Base-by-base conservation (phyloP, 139 green algal species). In the Desmodesmus armatus region DNA sequence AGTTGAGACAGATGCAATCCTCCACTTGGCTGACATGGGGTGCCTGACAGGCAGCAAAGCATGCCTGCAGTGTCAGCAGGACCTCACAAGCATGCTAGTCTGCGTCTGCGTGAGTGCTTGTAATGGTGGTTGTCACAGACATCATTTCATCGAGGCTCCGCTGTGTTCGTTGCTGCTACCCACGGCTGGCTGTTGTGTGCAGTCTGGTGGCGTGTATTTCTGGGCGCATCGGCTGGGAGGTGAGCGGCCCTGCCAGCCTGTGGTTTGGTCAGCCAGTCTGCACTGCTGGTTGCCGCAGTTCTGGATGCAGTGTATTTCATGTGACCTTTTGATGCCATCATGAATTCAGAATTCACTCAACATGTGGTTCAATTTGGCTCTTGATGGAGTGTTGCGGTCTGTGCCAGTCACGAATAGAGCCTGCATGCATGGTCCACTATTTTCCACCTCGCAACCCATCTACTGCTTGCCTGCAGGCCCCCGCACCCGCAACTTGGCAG, bases 211-310 rank as follows among this genome's bases (percentile, higher is more conserved):
- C 1, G 58, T 81, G 21, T 89, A 86, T 37, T 89, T 70, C 44
- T 91, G 82, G 82, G 86, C 84, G 60, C 85, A 91, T 37, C 55
- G 83, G 53, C 71, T 91, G 5, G 78, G 49, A 84, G 55, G 78
- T 84, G 33, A 63, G 69, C 29, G 27, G 5, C 25, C 0, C 11
- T 67, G 29, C n/a, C n/a, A n/a, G n/a, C n/a, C n/a, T n/a, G n/a
- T n/a, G n/a, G n/a, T n/a, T n/a, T n/a, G n/a, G n/a, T n/a, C n/a
- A n/a, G n/a, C n/a, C n/a, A n/a, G n/a, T 15, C 23, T 39, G 60
- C 2, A 7, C 60, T 37, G 25, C 31, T 62, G 19, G 21, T 62
- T 19, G 17, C 19, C 19, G 51, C 51, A 62, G 1, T 17, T 27
- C 1, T 17, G 1, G 1, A 19, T 62, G 1, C 51, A 17, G 21